Evolutionary conservation across 306 rosid species (phyloP), one percentile per base, ranked within the genome.

Genomic region (Lathyrus tuberosus): DNA sequence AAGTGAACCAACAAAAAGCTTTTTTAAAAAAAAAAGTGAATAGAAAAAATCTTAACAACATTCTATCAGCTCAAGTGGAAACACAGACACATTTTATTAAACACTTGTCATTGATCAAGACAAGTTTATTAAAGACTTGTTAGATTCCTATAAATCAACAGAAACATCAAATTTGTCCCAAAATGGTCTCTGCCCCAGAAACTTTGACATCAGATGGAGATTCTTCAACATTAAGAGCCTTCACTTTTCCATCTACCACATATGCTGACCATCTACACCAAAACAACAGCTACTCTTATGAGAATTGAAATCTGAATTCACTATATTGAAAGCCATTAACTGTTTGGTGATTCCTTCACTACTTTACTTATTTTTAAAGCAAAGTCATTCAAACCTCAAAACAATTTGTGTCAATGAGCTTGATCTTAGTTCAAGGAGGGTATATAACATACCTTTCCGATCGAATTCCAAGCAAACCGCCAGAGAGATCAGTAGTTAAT

Each of bases 171-270:
- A 88, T 88, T 78, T 94, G 98, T 69, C 80, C 88, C 86, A 94
- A 80, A 80, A 94, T 88, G 74, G 84, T 84, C 4, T 94, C 96
- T 12, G 84, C 98, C 3, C 89, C 91, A 65, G 98, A 88, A 78
- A 88, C 97, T 82, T 94, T 94, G 79, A 90, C 87, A 78, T 94
- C 98, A 48, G 98, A 90, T 48, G 98, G 97, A 79, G 78, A 90
- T 84, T 88, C 90, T 92, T 90, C 98, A n/a, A 90, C 75, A 67
- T 94, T 94, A 26, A 90, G 82, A 76, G 74, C 71, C 82, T 85
- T 88, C 24, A 94, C 79, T 72, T 78, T 87, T 56, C 98, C 97
- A 69, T 90, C 98, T 12, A 84, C 94, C 63, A 94, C 95, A 53
- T 81, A 94, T 12, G 98, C 97, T 5, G 98, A 94, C 98, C 98